Evolutionary conservation across 768 basidiomycete genomes (phyloP).

Genomic region (Hortiboletus campestris): DNA sequence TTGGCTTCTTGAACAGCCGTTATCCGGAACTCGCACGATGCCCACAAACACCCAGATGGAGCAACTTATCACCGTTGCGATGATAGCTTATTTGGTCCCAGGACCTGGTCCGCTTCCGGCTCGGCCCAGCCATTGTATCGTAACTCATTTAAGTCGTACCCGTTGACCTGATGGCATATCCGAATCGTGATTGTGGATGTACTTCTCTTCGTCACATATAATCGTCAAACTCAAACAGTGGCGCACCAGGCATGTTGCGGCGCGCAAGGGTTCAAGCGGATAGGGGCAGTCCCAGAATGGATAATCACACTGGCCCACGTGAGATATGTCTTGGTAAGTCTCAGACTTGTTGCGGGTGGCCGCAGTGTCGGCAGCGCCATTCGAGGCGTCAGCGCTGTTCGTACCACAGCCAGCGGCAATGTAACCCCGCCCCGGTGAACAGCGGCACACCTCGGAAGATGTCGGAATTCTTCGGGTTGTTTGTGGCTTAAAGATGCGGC

Average conservation of each 20-base stretch:
- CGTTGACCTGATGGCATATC: slow-evolving; percentile 10
- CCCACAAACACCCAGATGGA: slow-evolving; percentile 13
- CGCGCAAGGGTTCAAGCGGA: not conserved
- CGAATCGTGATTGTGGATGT: not conserved
- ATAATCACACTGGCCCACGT: not conserved
- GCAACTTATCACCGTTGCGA: slow-evolving; percentile 1
- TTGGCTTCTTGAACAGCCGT: slow-evolving; percentile 12
- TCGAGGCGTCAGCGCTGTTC: not conserved
- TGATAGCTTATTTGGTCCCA: slow-evolving; percentile 1
- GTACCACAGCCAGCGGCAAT: not conserved
- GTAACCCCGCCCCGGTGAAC: not conserved
- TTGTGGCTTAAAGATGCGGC: slow-evolving; percentile 20
- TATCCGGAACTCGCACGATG: slow-evolving; percentile 2
- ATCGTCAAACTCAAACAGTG: slow-evolving; percentile 13
- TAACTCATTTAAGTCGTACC: slow-evolving; percentile 8
- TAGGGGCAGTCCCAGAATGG: slow-evolving; percentile 7
- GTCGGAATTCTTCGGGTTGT: slow-evolving; percentile 27
- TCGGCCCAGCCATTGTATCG: not conserved
- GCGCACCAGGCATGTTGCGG: slow-evolving; percentile 4
- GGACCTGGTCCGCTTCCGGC: slow-evolving; percentile 9
- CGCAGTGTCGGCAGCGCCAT: not conserved
- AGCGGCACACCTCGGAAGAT: slow-evolving; percentile 21
- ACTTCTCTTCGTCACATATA: slow-evolving; percentile 6
- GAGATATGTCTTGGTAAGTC: not conserved
- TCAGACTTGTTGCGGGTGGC: too few species aligned